These are phyloP conservation scores for Corymbia maculata DNA, from an alignment of 345 rosid species.

Conservation along the genomic window DNA sequence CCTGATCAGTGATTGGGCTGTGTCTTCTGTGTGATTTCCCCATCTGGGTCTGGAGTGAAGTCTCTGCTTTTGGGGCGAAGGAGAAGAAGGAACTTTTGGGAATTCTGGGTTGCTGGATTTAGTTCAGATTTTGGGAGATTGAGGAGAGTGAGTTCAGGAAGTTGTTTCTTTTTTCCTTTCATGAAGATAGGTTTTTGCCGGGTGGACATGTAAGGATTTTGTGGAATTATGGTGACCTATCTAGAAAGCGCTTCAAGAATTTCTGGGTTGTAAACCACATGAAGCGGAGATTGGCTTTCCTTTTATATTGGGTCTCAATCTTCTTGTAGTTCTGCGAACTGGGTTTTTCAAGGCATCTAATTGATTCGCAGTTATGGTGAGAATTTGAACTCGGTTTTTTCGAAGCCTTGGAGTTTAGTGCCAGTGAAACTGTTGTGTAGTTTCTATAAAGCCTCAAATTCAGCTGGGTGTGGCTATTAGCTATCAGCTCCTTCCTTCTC, in stretches of 20 bases:
- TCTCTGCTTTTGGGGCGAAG: background rate
- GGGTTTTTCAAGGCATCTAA: background rate
- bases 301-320: constrained; percentile 1
- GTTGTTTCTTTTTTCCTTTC: background rate
- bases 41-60: background rate
- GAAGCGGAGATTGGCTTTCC: background rate
- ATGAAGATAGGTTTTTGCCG: background rate
- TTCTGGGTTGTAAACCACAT: background rate
- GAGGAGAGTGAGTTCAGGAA: background rate
- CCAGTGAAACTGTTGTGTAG: background rate
- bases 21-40: background rate
- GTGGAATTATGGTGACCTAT: background rate
- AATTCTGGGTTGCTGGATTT: background rate
- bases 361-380: background rate
- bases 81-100: background rate
- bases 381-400: background rate
- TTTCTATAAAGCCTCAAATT: background rate
- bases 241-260: background rate
- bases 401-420: background rate
- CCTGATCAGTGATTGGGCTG: background rate
- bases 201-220: background rate
- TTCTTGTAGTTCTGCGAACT: constrained; percentile 8
- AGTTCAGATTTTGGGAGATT: background rate
- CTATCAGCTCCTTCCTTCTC: background rate
- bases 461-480: background rate